Conservation (phyloP, 2,329 filamentous ascomycete species). For the Aureobasidium sp. region DNA sequence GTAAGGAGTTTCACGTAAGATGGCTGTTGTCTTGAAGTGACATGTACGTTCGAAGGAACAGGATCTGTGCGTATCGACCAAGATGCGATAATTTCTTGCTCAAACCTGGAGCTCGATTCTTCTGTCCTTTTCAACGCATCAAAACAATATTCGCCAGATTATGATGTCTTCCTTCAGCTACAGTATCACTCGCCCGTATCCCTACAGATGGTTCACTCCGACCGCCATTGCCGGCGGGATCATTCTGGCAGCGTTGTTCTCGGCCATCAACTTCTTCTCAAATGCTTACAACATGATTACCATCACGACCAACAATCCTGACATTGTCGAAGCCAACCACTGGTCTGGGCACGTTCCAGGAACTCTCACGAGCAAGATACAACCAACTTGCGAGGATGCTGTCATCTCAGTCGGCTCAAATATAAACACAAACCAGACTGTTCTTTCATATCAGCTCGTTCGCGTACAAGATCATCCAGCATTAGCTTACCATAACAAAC, state of each 20-base stretch:
- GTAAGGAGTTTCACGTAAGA: no score
- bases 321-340: background rate
- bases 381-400: background rate
- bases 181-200: background rate
- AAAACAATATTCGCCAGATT: background rate
- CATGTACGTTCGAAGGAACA: background rate
- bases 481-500: background rate
- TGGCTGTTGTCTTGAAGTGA: no score
- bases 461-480: background rate
- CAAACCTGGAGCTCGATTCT: no score
- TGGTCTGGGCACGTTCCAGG: background rate
- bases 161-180: background rate
- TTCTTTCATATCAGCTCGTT: background rate
- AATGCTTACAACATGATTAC: background rate
- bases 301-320: background rate
- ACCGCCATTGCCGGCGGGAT: background rate
- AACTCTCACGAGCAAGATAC: background rate
- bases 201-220: conserved; percentile 3
- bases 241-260: background rate
- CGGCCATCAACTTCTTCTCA: background rate
- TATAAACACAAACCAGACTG: background rate
- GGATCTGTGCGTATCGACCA: background rate
- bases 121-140: no score
- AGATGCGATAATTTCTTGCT: no score
- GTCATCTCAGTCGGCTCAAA: background rate